These are phyloP conservation scores for Huntiella moniliformis DNA, from an alignment of 2,329 filamentous ascomycete genomes.

Conservation along the genomic window DNA sequence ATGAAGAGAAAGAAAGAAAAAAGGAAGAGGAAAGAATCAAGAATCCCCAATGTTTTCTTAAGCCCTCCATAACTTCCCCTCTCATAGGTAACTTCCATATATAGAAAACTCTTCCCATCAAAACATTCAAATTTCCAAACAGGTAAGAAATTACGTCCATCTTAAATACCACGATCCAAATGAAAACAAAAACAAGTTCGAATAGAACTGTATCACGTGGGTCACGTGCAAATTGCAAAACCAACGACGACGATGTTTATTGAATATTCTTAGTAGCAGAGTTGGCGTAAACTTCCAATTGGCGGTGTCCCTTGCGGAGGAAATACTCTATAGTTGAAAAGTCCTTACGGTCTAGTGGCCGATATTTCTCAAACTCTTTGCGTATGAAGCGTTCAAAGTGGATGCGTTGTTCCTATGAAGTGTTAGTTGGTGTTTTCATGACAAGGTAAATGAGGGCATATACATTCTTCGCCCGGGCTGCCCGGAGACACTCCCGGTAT, in stretches of 20 bases:
- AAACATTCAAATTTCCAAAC: too few species aligned
- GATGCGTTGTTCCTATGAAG: slow-evolving; percentile 29
- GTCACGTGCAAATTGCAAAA: too few species aligned
- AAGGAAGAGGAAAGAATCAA: too few species aligned
- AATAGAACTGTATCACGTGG: too few species aligned
- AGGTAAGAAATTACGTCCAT: too few species aligned
- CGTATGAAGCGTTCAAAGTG: slow-evolving; percentile 49
- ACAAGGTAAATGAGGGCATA: not conserved
- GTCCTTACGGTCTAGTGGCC: slow-evolving; percentile 58
- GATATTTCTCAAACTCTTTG: slow-evolving; percentile 56
- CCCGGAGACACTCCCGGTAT: slow-evolving; percentile 71
- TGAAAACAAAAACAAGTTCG: too few species aligned
- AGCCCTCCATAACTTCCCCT: too few species aligned
- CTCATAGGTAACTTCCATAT: too few species aligned
- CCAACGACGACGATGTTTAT: slow-evolving; percentile 14
- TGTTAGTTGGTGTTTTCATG: not conserved
- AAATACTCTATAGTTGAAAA: slow-evolving; percentile 75
- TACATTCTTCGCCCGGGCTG: slow-evolving; percentile 68
- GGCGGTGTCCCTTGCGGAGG: slow-evolving; percentile 59
- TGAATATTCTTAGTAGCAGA: slow-evolving; percentile 62
- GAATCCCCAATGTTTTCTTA: too few species aligned
- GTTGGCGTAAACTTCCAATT: slow-evolving; percentile 66
- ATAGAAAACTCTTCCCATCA: too few species aligned
- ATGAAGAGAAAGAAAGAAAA: too few species aligned
- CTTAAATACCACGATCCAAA: too few species aligned